Evolutionary conservation across 1,139 yeast genomes (phyloP).

Genomic region (Wickerhamiella infanticola): DNA sequence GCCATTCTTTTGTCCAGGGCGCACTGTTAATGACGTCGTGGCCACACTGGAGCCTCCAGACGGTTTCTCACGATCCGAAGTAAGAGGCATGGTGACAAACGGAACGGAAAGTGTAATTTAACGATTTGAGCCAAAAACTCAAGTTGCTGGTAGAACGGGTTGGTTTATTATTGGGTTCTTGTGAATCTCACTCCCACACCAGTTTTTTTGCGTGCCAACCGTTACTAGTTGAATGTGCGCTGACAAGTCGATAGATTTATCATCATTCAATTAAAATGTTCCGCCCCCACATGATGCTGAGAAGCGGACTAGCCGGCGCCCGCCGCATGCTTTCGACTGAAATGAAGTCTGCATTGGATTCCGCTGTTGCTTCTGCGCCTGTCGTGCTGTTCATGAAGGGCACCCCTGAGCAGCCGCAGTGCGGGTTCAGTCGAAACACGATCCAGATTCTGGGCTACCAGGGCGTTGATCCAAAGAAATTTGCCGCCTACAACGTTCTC

Average conservation of each 20-base stretch:
- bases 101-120: no score
- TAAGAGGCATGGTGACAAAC: neutral
- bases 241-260: neutral
- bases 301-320: slow-evolving; percentile 3
- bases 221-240: neutral
- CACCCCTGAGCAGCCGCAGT: slow-evolving; percentile 95
- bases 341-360: slow-evolving; percentile 65
- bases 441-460: slow-evolving; percentile 88
- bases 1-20: neutral
- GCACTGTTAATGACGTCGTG: neutral
- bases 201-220: neutral
- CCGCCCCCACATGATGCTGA: slow-evolving; percentile 3
- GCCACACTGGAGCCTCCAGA: no score
- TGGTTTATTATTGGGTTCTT: no score
- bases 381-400: slow-evolving; percentile 52
- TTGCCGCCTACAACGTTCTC: slow-evolving; percentile 92
- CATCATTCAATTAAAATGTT: slow-evolving; percentile 5
- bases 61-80: neutral
- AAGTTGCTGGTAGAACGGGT: no score
- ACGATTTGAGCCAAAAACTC: no score
- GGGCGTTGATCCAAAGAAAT: slow-evolving; percentile 91
- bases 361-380: slow-evolving; percentile 75
- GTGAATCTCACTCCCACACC: no score
- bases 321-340: slow-evolving; percentile 58
- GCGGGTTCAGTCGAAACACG: slow-evolving; percentile 94